Evolutionary conservation across 1,139 yeast species (phyloP), one percentile per base, ranked within the genome.

Genomic region (Debaryomycetaceae sp.): DNA sequence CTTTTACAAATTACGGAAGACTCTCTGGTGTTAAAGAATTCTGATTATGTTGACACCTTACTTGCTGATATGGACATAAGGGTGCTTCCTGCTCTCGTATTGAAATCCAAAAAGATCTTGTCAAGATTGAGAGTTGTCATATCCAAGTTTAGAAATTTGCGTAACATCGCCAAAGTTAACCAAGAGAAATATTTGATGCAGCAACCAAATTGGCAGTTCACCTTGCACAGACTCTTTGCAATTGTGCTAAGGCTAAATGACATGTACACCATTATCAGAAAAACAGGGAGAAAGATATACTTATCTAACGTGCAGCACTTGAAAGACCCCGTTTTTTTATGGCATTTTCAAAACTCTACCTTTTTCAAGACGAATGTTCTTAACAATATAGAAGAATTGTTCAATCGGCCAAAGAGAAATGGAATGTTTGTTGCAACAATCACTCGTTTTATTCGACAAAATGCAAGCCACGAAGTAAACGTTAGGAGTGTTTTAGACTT

Each of bases 341-440:
- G 52, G 30, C 63, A 60, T 33, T 49, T 65, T 22, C 56, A 53
- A 33, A 64, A 63, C 37, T 44, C 53, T 5, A 41, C 39, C 11
- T 65, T 51, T 41, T 71, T 58, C 50, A 67, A 56, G 41, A 47
- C 43, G 35, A 55, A 45, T 33, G 42, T 66, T 2, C 50, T 79
- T 33, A 60, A 55, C 11, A 58, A 59, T 14, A 58, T 75, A 46
- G 75, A 74, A 29, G 74, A 69, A 5, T 56, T 63, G 33, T 75
- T 78, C 54, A 70, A 70, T 41, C 59, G 67, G 5, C 56, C 76
- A 11, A 78, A 67, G 48, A 78, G 74, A 46, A 80, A 78, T 49
- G 79, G 79, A 9, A 65, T 75, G 14, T 53, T 80, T 17, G 59
- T 79, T 30, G 78, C 83, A 6, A 68, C 70, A 6, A 61, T 79